Conservation (phyloP, 75 land plant genomes). For the Cupressus sempervirens region DNA sequence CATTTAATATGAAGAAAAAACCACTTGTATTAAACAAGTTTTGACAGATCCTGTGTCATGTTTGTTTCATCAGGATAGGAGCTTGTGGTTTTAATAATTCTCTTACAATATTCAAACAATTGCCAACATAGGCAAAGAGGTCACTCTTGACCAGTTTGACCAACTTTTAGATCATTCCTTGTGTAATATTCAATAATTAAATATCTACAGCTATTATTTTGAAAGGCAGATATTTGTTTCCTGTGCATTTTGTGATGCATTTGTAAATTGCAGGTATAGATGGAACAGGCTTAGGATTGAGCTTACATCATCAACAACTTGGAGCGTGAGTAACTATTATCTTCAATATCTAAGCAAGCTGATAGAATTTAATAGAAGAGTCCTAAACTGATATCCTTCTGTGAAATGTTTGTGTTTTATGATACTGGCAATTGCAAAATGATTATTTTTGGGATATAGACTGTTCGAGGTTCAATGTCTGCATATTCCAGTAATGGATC, state of each 20-base stretch:
- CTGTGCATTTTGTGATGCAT: not conserved
- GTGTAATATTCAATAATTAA: not conserved
- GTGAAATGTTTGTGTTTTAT: not conserved
- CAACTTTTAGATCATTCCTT: not conserved
- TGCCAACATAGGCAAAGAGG: not conserved
- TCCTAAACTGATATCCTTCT: not conserved
- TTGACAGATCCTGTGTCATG: not conserved
- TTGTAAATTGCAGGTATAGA: slow-evolving; percentile 57
- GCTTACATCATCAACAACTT: slow-evolving; percentile 57
- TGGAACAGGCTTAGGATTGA: slow-evolving; percentile 77
- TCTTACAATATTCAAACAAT: not conserved
- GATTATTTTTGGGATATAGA: slow-evolving; percentile 32
- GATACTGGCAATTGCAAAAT: not conserved
- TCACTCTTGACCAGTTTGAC: not conserved
- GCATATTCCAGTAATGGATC: slow-evolving; percentile 71
- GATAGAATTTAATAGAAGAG: not conserved
- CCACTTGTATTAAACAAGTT: not conserved
- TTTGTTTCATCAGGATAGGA: not conserved
- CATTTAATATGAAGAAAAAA: not conserved
- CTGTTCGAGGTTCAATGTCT: slow-evolving; percentile 83
- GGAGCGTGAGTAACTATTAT: slow-evolving; percentile 42
- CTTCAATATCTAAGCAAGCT: not conserved
- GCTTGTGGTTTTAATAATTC: not conserved
- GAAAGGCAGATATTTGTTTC: not conserved
- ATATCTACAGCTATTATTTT: not conserved